Evolutionary conservation across 306 rosid genomes (phyloP), one percentile per base, ranked within the genome.

Genomic region (Prunus mume): DNA sequence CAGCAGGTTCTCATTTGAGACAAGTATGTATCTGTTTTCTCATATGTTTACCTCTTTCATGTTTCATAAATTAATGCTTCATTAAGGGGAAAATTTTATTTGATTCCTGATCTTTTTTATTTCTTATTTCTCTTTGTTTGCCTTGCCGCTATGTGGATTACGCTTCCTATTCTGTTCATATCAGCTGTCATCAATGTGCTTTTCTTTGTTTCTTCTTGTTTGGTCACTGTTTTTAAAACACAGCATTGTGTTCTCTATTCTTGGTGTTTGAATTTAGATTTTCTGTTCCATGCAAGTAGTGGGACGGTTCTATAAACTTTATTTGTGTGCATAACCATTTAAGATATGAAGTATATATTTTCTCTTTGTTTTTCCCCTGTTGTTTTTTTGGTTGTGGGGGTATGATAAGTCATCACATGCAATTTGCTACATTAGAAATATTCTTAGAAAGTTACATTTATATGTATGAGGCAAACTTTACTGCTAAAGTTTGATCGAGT

Each of bases 1-100:
- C 97, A 25, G 87, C 93, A 34, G 88, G 89, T 75, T 88, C 98
- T 79, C 88, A 89, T 81, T 77, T 86, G 79, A 88, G 93, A 96
- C 98, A 93, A 70, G 99, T 92, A 88, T n/a, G 93, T n/a, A 27
- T 30, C 62, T 19, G 24, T 74, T 78, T 58, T 72, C 58, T 70
- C 38, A 15, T 77, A 12, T 76, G 10, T 9, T 73, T 28, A 65
- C 18, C 63, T 32, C 55, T 38, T 65, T 32, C 22, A 7, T n/a
- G 34, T 45, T 50, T 80, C 43, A 58, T 57, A 38, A 58, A 58
- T 7, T 58, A 45, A 25, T 38, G 45, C 49, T 7, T 74, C 47
- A 55, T 56, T 79, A 38, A 38, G 57, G 68, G 51, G 2, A 11
- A 6, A n/a, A n/a, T 18, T 34, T 18, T 18, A 25, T 12, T 50